A percentile compares a stretch with the other conserved stretches of the same genome.
These are phyloP conservation scores for Hibiscus syriacus DNA, from an alignment of 345 rosid species.

Conservation along the genomic window DNA sequence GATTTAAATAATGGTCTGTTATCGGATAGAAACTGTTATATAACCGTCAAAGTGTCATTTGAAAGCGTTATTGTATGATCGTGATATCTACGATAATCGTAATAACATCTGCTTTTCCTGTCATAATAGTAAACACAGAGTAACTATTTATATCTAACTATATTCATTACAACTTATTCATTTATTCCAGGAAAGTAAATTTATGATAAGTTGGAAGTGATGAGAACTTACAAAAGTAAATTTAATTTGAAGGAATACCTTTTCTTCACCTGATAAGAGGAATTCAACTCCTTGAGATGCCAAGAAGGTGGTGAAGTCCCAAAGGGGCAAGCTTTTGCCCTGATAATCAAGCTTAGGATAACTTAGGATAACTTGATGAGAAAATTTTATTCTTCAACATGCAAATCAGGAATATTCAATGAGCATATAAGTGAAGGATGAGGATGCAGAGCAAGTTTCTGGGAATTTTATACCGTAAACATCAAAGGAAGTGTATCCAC, in stretches of 20 bases:
- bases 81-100: too few species aligned
- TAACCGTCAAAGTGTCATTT: too few species aligned
- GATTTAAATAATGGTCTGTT: not conserved
- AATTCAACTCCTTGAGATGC: conserved; percentile 52
- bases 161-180: too few species aligned
- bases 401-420: not conserved
- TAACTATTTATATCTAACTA: too few species aligned
- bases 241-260: conserved; percentile 22
- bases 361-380: not conserved
- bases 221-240: not conserved
- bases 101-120: too few species aligned
- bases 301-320: conserved; percentile 32
- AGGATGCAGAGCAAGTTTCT: not conserved
- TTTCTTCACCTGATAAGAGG: conserved; percentile 43
- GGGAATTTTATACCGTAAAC: not conserved
- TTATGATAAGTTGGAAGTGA: too few species aligned
- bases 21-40: too few species aligned
- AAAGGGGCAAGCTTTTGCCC: conserved; percentile 12
- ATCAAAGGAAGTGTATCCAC: not conserved
- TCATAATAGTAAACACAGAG: too few species aligned
- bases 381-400: not conserved
- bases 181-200: not conserved
- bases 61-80: too few species aligned
- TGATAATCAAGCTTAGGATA: conserved; percentile 9
- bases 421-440: not conserved